Evolutionary conservation across 2,329 filamentous ascomycete species (phyloP), one percentile per base, ranked within the genome.

Genomic region (Calonectria naviculata): DNA sequence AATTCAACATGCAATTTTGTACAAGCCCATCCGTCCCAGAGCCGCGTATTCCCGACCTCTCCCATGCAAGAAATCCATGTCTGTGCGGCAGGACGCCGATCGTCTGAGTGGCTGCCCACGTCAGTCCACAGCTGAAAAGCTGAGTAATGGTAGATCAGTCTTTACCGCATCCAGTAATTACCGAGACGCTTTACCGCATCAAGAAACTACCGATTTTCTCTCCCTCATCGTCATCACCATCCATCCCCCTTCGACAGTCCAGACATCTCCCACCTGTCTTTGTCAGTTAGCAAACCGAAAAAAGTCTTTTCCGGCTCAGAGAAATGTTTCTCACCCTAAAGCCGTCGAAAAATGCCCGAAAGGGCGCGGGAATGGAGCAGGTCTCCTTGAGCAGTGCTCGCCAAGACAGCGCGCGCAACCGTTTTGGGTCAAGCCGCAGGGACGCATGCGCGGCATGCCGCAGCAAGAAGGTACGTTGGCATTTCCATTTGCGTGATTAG

Each of bases 301-400:
- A 34, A 19, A 29, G n/a, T 4, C 26, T 61, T 61, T 61, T 65
- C 67, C 67, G 38, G 26, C 58, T 65, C 19, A 36, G 54, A n/a
- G 67, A 26, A 60, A 65, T 73, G 71, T 73, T 73, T 26, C 63
- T 73, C 21, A 73, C 71, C 0, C 49, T 73, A 12, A 71, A 71
- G 42, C 31, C 68, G 24, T 31, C 71, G 6, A 70, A 65, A 26
- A 64, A 52, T 21, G 64, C 52, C 28, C 31, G 61, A 15, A 29
- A 47, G n/a, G 58, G 52, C 12, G 24, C 46, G 12, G 42, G 41
- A 4, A 73, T 71, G 71, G 68, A 73, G 62, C 60, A 68, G 36
- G 46, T 73, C 15, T 52, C 71, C 4, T 24, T 46, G n/a, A 65
- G 47, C 47, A 41, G 64, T 8, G 67, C 68, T 28, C 31, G 42